phyloP scores from a whole-genome alignment of 2,329 filamentous ascomycete genomes.

The Pestalotiopsis sp. region DNA sequence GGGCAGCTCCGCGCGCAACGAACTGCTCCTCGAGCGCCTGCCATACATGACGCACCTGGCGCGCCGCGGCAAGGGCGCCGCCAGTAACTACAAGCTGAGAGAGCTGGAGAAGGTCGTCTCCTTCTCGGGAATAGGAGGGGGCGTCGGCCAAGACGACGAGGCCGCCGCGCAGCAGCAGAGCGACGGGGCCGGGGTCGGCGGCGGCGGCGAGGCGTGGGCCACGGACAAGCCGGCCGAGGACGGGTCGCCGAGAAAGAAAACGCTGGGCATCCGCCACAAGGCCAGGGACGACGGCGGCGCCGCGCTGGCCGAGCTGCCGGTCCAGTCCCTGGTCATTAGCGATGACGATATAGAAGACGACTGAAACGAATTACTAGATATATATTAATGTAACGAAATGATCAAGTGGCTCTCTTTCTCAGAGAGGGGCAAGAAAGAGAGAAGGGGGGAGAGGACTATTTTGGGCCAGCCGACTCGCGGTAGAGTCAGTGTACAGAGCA shows the following conservation, averaged over 20 bases:
- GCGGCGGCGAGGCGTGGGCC: slow-evolving; percentile 56
- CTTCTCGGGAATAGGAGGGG: slow-evolving; percentile 60
- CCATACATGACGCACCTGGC: slow-evolving; percentile 80
- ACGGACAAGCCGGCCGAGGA: slow-evolving; percentile 64
- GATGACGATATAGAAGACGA: slow-evolving; percentile 86
- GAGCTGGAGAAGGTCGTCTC: slow-evolving; percentile 64
- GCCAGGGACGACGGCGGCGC: slow-evolving; percentile 23
- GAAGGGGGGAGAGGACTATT: no score
- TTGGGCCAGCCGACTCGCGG: no score
- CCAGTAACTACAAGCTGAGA: slow-evolving; percentile 22
- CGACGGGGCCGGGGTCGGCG: slow-evolving; percentile 38
- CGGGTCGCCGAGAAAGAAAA: slow-evolving; percentile 51
- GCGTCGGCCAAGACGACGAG: slow-evolving; percentile 27
- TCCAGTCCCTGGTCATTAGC: slow-evolving; percentile 72
- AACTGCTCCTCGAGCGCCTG: slow-evolving; percentile 82
- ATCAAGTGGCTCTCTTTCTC: neutral
- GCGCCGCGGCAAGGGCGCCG: slow-evolving; percentile 34
- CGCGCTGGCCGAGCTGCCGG: slow-evolving; percentile 36
- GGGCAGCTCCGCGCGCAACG: slow-evolving; percentile 68
- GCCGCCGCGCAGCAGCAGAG: slow-evolving; percentile 38
- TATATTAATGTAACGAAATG: neutral
- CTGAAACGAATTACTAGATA: slow-evolving; percentile 24
- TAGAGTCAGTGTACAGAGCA: no score
- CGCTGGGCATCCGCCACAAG: slow-evolving; percentile 37
- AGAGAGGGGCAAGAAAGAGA: no score